These are phyloP conservation scores for Trametes meyenii DNA, from an alignment of 768 basidiomycete species.

Conservation along the genomic window DNA sequence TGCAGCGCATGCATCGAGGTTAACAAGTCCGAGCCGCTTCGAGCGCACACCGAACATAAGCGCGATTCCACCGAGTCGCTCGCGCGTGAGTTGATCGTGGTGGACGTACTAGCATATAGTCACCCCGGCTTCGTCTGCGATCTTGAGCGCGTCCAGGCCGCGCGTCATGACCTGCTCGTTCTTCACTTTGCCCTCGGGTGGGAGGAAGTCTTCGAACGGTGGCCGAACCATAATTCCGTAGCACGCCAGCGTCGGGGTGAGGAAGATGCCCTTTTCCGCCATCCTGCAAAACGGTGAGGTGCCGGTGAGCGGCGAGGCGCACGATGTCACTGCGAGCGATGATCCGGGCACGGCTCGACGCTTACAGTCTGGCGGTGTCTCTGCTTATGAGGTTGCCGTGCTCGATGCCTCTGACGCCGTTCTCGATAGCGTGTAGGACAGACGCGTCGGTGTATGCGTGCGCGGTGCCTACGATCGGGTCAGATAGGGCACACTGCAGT, in stretches of 20 bases:
- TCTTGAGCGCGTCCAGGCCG: constrained; percentile 44
- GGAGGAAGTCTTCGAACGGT: constrained; percentile 46
- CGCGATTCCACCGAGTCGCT: too few relatives aligned
- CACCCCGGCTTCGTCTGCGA: constrained; percentile 45
- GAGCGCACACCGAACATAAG: background rate
- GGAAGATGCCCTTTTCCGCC: constrained; percentile 44
- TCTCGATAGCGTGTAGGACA: constrained; percentile 47
- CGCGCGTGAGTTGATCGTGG: too few relatives aligned
- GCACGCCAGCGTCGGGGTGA: constrained; percentile 47
- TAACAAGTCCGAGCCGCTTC: constrained; percentile 38
- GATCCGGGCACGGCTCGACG: background rate
- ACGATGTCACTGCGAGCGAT: background rate
- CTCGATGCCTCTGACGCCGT: constrained; percentile 48
- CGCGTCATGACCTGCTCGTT: constrained; percentile 44
- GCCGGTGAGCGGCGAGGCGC: background rate
- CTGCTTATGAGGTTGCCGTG: constrained; percentile 48
- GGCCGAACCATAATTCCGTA: constrained; percentile 46
- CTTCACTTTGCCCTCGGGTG: constrained; percentile 42
- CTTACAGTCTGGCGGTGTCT: constrained; percentile 41
- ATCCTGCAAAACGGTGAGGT: constrained; percentile 37
- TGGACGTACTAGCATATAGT: constrained; percentile 42
- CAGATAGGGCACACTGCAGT: background rate
- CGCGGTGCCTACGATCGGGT: constrained; percentile 29
- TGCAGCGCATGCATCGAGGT: constrained; percentile 68
- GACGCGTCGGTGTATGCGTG: constrained; percentile 44